A percentile compares a stretch with the other conserved stretches of the same genome.
These are phyloP conservation scores for Carex myosuroides DNA, from an alignment of 176 grass and related monocot species.

Conservation along the genomic window DNA sequence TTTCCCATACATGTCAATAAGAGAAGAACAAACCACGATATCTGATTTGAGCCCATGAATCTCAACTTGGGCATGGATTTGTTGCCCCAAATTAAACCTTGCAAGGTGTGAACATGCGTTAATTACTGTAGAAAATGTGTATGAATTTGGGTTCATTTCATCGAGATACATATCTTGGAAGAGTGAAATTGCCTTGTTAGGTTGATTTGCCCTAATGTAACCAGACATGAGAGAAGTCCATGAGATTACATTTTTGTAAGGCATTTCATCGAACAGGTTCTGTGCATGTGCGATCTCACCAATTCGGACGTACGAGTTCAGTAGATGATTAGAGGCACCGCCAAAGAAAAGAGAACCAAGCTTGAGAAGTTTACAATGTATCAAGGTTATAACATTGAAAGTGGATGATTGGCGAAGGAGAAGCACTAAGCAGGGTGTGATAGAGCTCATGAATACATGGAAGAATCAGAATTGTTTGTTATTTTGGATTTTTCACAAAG, in stretches of 20 bases:
- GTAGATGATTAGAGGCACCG: slow-evolving; percentile 47
- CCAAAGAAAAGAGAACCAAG: slow-evolving; percentile 9
- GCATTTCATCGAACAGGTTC: slow-evolving; percentile 61
- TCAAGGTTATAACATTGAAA: slow-evolving; percentile 32
- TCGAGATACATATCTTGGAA: slow-evolving; percentile 27
- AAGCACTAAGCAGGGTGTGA: slow-evolving; percentile 23
- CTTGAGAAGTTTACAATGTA: slow-evolving; percentile 58
- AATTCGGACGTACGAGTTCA: slow-evolving; percentile 37
- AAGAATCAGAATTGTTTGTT: not conserved
- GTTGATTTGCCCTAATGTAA: slow-evolving; percentile 26
- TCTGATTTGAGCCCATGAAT: slow-evolving; percentile 30
- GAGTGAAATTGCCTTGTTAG: slow-evolving; percentile 28
- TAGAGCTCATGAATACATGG: not conserved
- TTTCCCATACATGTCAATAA: slow-evolving; percentile 78
- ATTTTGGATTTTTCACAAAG: not conserved
- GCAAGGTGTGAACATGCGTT: slow-evolving; percentile 59
- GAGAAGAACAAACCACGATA: slow-evolving; percentile 37
- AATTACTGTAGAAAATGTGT: slow-evolving; percentile 39
- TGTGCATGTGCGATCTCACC: slow-evolving; percentile 19
- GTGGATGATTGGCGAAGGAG: slow-evolving; percentile 43
- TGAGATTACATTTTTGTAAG: slow-evolving; percentile 38
- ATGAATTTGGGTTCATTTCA: slow-evolving; percentile 44
- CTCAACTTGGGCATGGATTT: slow-evolving; percentile 52
- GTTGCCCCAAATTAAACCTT: slow-evolving; percentile 29
- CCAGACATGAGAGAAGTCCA: slow-evolving; percentile 87